Base-by-base conservation (phyloP, 2,329 filamentous ascomycete species). In the Escovopsis weberi region DNA sequence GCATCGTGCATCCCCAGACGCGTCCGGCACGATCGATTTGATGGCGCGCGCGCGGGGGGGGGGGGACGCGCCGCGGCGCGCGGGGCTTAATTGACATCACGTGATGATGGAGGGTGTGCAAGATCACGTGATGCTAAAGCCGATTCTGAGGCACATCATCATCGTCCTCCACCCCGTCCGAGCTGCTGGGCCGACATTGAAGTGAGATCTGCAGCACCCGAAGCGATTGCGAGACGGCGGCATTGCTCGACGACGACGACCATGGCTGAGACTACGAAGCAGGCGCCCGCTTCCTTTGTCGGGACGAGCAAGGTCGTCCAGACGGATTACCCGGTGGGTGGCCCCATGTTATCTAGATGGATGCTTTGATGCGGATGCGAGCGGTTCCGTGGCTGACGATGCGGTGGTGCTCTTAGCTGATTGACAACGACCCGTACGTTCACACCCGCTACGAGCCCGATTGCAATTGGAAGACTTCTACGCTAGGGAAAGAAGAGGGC, bases 341-440 rank as follows among this genome's bases (percentile, higher is more conserved):
- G 7, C 11, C n/a, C n/a, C n/a, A n/a, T n/a, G n/a, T 30, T 11
- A 8, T 30, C 28, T 8, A 49, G 48, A 55, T 45, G 44, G 39
- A 39, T 43, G 47, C 45, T 23, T 11, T 30, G 28, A 9, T 3
- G 28, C 3, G 28, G 11, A 9, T 30, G 28, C 11, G 28, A 37
- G 1, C 18, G 34, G 36, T 2, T 11, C 10, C 8, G 36, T 37
- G 33, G 35, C 46, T 53, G 50, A 55, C 44, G 38, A 46, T 30
- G 3, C 28, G 26, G 45, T n/a, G 49, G 57, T 58, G 53, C 23
- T 23, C 23, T 5, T 67, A 98, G 91, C 83, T 96, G 69, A 96
- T 98, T 66, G 91, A 98, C 72, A 93, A 85, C 70, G 91, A 98
- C 67, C 91, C 91, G 88, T 95, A 88, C 45, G 61, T 62, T 38